Conservation (phyloP, 345 rosid genomes). For the Gossypium bickii region DNA sequence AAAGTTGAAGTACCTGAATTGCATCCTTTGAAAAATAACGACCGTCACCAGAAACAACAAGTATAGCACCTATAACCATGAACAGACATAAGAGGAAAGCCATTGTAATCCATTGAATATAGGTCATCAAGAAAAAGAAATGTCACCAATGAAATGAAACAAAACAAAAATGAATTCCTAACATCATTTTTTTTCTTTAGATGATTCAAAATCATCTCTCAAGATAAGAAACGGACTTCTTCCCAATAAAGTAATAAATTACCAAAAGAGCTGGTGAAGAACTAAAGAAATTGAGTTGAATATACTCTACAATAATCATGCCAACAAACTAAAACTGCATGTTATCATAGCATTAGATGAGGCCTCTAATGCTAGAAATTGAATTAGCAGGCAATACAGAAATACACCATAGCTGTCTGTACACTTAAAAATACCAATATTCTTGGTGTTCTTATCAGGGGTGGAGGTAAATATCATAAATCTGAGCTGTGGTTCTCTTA, state of each 20-base stretch:
- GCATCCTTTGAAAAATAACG: constrained; percentile 93
- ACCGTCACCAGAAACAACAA: constrained; percentile 99
- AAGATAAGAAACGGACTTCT: neutral
- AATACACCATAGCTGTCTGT: neutral
- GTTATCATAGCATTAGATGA: neutral
- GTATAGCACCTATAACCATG: constrained; percentile 69
- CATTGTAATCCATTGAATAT: neutral
- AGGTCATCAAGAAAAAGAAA: neutral
- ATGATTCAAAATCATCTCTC: neutral
- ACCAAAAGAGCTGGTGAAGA: neutral
- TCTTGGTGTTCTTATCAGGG: neutral
- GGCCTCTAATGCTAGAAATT: neutral
- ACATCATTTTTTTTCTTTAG: neutral
- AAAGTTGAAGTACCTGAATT: constrained; percentile 60
- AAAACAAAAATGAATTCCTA: neutral
- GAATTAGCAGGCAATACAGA: neutral
- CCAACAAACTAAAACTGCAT: neutral
- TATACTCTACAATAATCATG: neutral
- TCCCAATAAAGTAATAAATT: neutral
- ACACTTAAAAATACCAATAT: neutral
- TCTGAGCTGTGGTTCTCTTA: neutral
- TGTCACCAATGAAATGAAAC: neutral
- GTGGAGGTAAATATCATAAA: neutral
- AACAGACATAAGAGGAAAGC: constrained; percentile 3
- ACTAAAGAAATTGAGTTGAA: neutral